Base-by-base conservation (phyloP, 2,329 filamentous ascomycete species). In the Alternaria gansuensis region DNA sequence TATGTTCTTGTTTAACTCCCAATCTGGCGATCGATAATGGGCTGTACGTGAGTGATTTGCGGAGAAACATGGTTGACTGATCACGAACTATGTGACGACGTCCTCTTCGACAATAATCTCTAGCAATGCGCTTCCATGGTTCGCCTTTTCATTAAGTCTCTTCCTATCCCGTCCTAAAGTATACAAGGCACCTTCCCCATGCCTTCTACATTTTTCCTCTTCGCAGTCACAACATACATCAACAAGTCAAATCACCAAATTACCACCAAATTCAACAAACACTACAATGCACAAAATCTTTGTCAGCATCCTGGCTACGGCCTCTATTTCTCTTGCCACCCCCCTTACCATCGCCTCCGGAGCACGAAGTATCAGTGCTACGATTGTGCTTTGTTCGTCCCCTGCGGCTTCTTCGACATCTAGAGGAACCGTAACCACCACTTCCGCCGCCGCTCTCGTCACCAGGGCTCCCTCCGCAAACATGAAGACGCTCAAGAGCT, bases 91-190 rank as follows among this genome's bases (percentile, higher is more conserved):
- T 40, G 37, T 11, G 10, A 24, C 21, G 9, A 26, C 13, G 5
- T 34, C 21, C n/a, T 4, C n/a, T 31, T n/a, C 3, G n/a, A 10
- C 2, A 14, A 2, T 8, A 1, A n/a, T 1, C 5, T 0, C 6
- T 6, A 14, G 8, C 31, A n/a, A 48, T 5, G 6, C 31, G 23
- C 0, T 6, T 11, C 29, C 14, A 48, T 8, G 44, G 44, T 10
- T 21, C 24, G 23, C 13, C 5, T 4, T 26, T 24, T 14, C 5
- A 23, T 41, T 11, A 21, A 24, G 14, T 1, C 7, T 24, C 8
- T 3, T 17, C 1, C 44, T 5, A 21, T 45, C 5, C 9, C 4
- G 7, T 6, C 2, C 13, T 8, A 24, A 24, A 4, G 8, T 36
- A 26, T 36, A 26, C 17, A 26, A 34, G 8, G 2, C n/a, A 24